Evolutionary conservation across 1,284 basidiomycete species (phyloP).

Genomic region (Bondarzewia mesenterica): DNA sequence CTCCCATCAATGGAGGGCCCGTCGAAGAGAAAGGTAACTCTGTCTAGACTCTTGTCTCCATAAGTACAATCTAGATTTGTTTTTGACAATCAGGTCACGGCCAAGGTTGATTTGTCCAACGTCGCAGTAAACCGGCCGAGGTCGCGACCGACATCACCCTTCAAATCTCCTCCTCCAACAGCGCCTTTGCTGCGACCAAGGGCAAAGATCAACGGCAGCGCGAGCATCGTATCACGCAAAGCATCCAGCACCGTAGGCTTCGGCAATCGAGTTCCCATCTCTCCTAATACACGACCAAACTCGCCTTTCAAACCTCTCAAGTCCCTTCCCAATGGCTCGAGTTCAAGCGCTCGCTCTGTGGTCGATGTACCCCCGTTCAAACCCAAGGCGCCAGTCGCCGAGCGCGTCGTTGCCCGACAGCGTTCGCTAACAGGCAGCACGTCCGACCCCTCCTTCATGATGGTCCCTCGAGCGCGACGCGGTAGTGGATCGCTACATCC

Average conservation of each 20-base stretch:
- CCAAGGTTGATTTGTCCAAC: constrained; percentile 21
- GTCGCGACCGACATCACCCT: constrained; percentile 43
- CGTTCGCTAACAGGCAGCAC: constrained; percentile 23
- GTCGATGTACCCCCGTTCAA: constrained; percentile 20
- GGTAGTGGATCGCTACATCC: constrained; percentile 26
- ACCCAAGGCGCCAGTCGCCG: constrained; percentile 13
- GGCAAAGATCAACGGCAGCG: constrained; percentile 54
- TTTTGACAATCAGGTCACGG: constrained; percentile 24
- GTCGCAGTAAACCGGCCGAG: constrained; percentile 12
- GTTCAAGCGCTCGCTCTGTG: constrained; percentile 10
- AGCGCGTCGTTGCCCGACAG: constrained; percentile 24
- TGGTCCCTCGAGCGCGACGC: constrained; percentile 20
- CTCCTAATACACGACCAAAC: constrained; percentile 25
- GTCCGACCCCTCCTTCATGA: constrained; percentile 14
- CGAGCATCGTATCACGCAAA: constrained; percentile 36
- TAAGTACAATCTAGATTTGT: constrained; percentile 17
- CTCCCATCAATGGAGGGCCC: constrained; percentile 1
- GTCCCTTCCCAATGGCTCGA: constrained; percentile 8
- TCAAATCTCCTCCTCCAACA: constrained; percentile 29
- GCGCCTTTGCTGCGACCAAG: constrained; percentile 34
- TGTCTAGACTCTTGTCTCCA: neutral
- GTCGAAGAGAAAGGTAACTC: constrained; percentile 14
- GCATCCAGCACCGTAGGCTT: constrained; percentile 22
- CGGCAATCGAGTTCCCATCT: constrained; percentile 9
- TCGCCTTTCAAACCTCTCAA: constrained; percentile 34